Base-by-base conservation (phyloP, 2,329 filamentous ascomycete genomes). In the Sclerotinia nivalis region DNA sequence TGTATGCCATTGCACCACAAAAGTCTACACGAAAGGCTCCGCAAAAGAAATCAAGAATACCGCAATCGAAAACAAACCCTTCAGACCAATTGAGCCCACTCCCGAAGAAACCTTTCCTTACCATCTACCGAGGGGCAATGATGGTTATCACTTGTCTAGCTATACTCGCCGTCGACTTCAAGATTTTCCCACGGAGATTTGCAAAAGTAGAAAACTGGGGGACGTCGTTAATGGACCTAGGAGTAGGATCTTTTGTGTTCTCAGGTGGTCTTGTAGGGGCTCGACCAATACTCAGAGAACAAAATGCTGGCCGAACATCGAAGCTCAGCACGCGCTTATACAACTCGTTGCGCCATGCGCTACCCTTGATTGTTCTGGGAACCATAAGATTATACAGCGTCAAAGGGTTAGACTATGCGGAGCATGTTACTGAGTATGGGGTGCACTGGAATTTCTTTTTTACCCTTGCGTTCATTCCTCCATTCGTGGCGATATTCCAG, bases 381-480 rank as follows among this genome's bases (percentile, higher is more conserved):
- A 78, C 96, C 34, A 84, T 96, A 69, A 89, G 96, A 34, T 85
- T 98, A 34, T 88, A 93, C 74, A 96, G 90, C 75, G 94, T 98
- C 78, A 99, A 99, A 81, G 92, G 93, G 9, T 83, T 97, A 43
- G 93, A 98, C 78, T 99, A 99, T 78, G 94, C 94, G 4, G 96
- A 99, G 80, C 96, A 99, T 82, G 93, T 97, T 70, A 93, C 93
- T 20, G 96, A 99, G 79, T 99, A 99, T 78, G 96, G 96, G 56
- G 93, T 99, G 13, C 96, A 99, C 80, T 99, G 96, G 96, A 99
- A 99, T 80, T 99, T 99, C 81, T 99, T 99, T 85, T 98, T 98
- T 81, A 99, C 96, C 0, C 84, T 99, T 13, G 94, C 89, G 8
- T 87, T 97, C 61, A 82, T 99, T 34, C 93, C 95, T 0, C 94